Evolutionary conservation across 257 asterid genomes (phyloP).

Genomic region (Nicotiana noctiflora): DNA sequence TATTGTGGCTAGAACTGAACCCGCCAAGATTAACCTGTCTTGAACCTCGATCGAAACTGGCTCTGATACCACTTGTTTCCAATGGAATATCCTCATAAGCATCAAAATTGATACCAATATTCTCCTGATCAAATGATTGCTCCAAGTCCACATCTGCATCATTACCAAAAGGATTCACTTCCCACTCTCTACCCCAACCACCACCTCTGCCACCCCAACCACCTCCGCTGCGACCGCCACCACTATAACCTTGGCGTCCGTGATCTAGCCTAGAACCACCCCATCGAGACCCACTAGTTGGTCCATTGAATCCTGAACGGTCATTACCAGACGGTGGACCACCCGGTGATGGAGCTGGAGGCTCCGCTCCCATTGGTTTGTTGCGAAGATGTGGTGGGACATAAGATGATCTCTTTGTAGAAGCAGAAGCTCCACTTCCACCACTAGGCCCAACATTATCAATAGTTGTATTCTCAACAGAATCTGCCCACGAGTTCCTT

Average conservation of each 20-base stretch:
- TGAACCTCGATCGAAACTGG: too few relatives aligned
- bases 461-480: slow-evolving; percentile 48
- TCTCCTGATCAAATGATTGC: slow-evolving; percentile 55
- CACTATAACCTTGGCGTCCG: slow-evolving; percentile 48
- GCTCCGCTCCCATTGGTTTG: slow-evolving; percentile 41
- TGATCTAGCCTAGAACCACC: slow-evolving; percentile 49
- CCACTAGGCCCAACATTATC: slow-evolving; percentile 44
- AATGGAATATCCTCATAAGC: slow-evolving; percentile 93
- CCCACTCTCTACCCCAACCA: too few relatives aligned
- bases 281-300: slow-evolving; percentile 47
- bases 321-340: slow-evolving; percentile 55
- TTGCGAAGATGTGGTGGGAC: slow-evolving; percentile 85
- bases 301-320: slow-evolving; percentile 45
- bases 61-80: slow-evolving; percentile 89
- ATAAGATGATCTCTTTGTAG: slow-evolving; percentile 45
- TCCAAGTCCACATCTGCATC: slow-evolving; percentile 46
- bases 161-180: too few relatives aligned
- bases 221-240: slow-evolving; percentile 47
- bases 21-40: too few relatives aligned
- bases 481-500: slow-evolving; percentile 87
- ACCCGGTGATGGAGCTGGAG: slow-evolving; percentile 36
- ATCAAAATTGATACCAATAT: slow-evolving; percentile 75
- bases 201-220: too few relatives aligned
- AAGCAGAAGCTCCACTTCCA: slow-evolving; percentile 40
- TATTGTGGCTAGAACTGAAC: too few relatives aligned